These are phyloP conservation scores for Pythium sukuiense DNA, from an alignment of 352 stramenopile genomes.

Conservation along the genomic window DNA sequence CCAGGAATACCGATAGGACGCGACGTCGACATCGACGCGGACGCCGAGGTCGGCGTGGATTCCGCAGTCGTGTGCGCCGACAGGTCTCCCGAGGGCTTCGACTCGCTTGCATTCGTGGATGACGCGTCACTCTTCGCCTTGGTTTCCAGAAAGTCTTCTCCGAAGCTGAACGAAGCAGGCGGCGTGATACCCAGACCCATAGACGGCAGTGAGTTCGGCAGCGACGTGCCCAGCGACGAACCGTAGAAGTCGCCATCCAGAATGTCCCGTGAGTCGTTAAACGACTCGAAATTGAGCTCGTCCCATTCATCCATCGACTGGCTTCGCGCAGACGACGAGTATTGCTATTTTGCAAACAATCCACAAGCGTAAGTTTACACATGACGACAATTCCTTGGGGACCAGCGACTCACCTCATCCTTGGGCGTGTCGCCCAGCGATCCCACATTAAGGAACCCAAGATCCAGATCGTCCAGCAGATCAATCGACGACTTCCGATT, in stretches of 20 bases:
- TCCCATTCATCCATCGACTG: conserved; percentile 87
- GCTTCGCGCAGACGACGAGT: conserved; percentile 55
- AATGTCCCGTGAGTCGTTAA: conserved; percentile 77
- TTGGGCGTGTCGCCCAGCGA: conserved; percentile 84
- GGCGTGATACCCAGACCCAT: conserved; percentile 86
- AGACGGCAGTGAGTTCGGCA: conserved; percentile 85
- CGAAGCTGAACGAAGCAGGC: conserved; percentile 81
- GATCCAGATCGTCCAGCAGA: conserved; percentile 81
- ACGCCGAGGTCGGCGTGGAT: conserved; percentile 20
- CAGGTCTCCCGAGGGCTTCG: conserved; percentile 10
- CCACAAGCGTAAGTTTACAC: conserved; percentile 1
- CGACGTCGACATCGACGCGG: conserved; percentile 56
- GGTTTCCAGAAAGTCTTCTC: conserved; percentile 83
- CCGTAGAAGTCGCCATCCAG: conserved; percentile 82
- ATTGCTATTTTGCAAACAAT: conserved; percentile 30
- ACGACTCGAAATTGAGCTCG: conserved; percentile 85
- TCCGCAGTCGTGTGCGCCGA: conserved; percentile 13
- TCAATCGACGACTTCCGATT: conserved; percentile 87
- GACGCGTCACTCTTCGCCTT: conserved; percentile 57
- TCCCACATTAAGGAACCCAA: conserved; percentile 87
- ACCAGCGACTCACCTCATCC: conserved; percentile 46
- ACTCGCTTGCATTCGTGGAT: conserved; percentile 30
- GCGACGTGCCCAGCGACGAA: conserved; percentile 76
- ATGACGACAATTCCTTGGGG: background rate
- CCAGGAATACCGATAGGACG: conserved; percentile 83